Evolutionary conservation across 176 grass and related monocot species (phyloP).

Genomic region (Poa annua): DNA sequence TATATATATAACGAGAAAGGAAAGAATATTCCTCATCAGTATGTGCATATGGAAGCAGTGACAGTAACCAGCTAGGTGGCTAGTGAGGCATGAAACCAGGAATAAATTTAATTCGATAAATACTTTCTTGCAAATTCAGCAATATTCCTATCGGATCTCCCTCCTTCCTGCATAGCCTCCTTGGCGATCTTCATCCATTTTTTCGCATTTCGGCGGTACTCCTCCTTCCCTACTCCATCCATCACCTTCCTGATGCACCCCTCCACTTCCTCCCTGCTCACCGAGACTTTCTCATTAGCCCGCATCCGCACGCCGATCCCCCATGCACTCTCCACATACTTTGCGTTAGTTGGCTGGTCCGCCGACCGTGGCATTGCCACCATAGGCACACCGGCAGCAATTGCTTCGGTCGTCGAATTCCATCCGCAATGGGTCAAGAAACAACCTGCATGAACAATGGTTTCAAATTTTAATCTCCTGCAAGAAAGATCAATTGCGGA

Average conservation of each 20-base stretch:
- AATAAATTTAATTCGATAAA: background rate
- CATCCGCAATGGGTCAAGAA: constrained; percentile 64
- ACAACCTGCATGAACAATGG: constrained; percentile 30
- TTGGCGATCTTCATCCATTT: constrained; percentile 38
- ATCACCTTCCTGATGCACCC: background rate
- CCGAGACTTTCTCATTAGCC: background rate
- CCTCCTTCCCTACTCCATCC: constrained; percentile 34
- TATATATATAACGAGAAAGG: no score
- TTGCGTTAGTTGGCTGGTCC: constrained; percentile 46
- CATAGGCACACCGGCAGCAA: constrained; percentile 32
- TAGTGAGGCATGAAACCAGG: no score
- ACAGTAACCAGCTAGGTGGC: no score
- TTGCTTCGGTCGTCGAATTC: constrained; percentile 54
- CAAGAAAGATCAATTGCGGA: no score
- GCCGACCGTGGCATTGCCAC: constrained; percentile 44
- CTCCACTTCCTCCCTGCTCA: constrained; percentile 21
- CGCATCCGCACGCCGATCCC: constrained; percentile 31
- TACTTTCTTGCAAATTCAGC: constrained; percentile 21
- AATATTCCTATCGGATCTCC: constrained; percentile 50
- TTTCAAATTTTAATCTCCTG: no score
- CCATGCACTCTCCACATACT: constrained; percentile 58
- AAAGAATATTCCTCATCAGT: no score
- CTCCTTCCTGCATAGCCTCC: constrained; percentile 31
- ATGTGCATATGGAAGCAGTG: no score
- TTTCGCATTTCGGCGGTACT: constrained; percentile 28